Evolutionary conservation across 2,329 filamentous ascomycete genomes (phyloP), one percentile per base, ranked within the genome.

Genomic region (Alternaria alternata): DNA sequence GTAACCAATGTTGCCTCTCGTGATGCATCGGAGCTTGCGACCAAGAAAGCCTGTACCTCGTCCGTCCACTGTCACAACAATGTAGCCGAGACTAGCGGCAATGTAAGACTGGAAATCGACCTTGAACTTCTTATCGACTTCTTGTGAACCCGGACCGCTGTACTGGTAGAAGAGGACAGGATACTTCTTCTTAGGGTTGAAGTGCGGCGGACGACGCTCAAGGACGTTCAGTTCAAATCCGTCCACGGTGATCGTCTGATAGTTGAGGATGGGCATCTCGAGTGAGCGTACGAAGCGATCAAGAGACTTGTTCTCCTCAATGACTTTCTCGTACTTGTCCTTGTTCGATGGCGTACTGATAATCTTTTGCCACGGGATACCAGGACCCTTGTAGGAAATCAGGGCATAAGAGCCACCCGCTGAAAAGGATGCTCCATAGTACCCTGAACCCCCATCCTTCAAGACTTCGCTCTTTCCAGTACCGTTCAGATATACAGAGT

Each of bases 151-250:
- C 0, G 95, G 95, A 0, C 95, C 95, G 24, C 92, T 94, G 81
- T 99, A 99, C 60, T 97, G 89, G 72, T 92, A 90, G 84, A 99
- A 99, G 5, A 99, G 86, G 1, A 99, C 93, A 0, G 95, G 95
- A 70, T 99, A 98, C 74, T 91, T 89, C 80, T 91, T 94, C 70
- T 88, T 89, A 18, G 88, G 83, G 76, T 93, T 87, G 75, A 98
- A 99, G 78, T 97, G 91, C 1, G 94, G 91, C 6, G 95, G 95
- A 0, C 93, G 91, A 30, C 93, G 90, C 79, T 99, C 95, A 14
- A 98, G 82, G 12, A 91, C 84, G 61, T 91, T 88, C 16, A 92
- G 80, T 18, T 89, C 86, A 68, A 91, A 89, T 32, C 89, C 91
- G 63, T 95, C 90, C 16, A 98, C 87, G n/a, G 90, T 91, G 51